These are phyloP conservation scores for Xenosphaeropsis pyriputrescens DNA, from an alignment of 2,329 filamentous ascomycete genomes.

Conservation along the genomic window DNA sequence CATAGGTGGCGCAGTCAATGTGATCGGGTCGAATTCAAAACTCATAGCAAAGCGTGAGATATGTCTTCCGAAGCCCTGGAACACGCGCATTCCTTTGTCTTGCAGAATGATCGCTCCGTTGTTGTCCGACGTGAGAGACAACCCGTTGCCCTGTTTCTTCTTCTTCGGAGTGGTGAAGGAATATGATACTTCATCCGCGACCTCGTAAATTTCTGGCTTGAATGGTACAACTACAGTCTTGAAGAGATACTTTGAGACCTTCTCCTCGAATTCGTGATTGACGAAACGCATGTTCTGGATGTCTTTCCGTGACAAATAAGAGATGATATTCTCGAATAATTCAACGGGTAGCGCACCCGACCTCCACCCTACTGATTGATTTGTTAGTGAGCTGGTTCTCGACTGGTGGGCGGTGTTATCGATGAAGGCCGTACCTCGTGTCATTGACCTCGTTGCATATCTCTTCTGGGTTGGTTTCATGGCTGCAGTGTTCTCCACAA, in stretches of 20 bases:
- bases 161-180: background rate
- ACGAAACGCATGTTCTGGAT: slow-evolving; percentile 47
- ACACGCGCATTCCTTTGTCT: slow-evolving; percentile 41
- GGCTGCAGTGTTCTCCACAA: too few relatives aligned
- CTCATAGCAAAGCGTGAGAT: slow-evolving; percentile 52
- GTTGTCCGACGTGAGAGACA: slow-evolving; percentile 5
- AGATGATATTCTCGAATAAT: slow-evolving; percentile 41
- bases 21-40: slow-evolving; percentile 47
- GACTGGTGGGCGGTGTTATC: too few relatives aligned
- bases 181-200: slow-evolving; percentile 20
- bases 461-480: too few relatives aligned
- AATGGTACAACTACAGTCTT: slow-evolving; percentile 51
- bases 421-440: too few relatives aligned
- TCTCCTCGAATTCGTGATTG: slow-evolving; percentile 39
- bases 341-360: slow-evolving; percentile 37
- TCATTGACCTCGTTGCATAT: too few relatives aligned
- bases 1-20: slow-evolving; percentile 32
- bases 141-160: slow-evolving; percentile 14
- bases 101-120: slow-evolving; percentile 16
- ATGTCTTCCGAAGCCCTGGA: slow-evolving; percentile 42
- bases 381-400: too few relatives aligned
- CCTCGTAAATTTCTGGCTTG: slow-evolving; percentile 45
- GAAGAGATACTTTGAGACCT: slow-evolving; percentile 43
- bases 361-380: slow-evolving; percentile 18
- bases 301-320: slow-evolving; percentile 38